Evolutionary conservation across 495 filamentous ascomycete genomes (phyloP), one percentile per base, ranked within the genome.

Genomic region (Rusavskia elegans): DNA sequence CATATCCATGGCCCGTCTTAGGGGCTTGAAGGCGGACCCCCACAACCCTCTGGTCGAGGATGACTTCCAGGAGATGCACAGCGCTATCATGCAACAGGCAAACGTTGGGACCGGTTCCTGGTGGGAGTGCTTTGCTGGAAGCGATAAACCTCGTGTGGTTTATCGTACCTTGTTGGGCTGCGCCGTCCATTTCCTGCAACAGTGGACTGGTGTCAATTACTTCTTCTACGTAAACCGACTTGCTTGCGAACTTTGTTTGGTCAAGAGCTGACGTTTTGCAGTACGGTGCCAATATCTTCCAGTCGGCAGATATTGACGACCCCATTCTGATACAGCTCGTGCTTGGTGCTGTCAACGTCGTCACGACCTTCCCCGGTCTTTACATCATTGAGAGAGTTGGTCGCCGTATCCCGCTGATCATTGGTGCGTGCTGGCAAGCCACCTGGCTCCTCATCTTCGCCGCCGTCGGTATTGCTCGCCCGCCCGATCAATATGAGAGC

Each of bases 381-480:
- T 87, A 78, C 59, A 66, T 86, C 35, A 84, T 88, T 45, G 79
- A 85, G 66, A 74, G 77, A 55, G 82, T 73, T 44, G 82, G 85
- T 51, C 81, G 85, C 45, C 76, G 85, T 48, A 77, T 71, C 36
- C 70, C 73, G 41, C 69, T 89, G 38, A 83, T 87, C 61, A 61
- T 66, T 27, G 83, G 85, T 57, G 84, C 73, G 23, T 61, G 71
- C 37, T 83, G 80, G 76, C 84, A 84, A 77, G 79, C 78, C 59
- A 61, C 77, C 52, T 87, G 80, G 69, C 82, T 85, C 69, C 60
- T 85, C 54, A 79, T 88, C 61, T 86, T 85, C 68, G 81, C 84
- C n/a, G 78, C 76, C 39, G 75, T 85, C 83, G 83, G 20, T 66
- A 74, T 59, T 81, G 75, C 61, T 67, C 71, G 45, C 71, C 85